Base-by-base conservation (phyloP, 108 stramenopile species). In the Skeletonema costatum region DNA sequence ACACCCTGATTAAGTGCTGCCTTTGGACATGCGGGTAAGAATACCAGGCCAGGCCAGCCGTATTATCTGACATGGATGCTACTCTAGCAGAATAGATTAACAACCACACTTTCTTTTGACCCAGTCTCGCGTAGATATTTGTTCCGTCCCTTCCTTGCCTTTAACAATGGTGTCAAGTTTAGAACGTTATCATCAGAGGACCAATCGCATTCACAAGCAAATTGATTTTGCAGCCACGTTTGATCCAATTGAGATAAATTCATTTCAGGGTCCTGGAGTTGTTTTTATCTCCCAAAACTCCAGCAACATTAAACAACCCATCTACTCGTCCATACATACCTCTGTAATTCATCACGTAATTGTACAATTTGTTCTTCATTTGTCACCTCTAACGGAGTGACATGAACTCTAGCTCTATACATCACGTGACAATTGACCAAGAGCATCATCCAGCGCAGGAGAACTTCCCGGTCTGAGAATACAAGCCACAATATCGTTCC, bases 11-110 rank as follows among this genome's bases (percentile, higher is more conserved):
- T 92, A 19, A 89, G 68, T 2, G 90, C 90, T 21, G 90, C 87
- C 69, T 92, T 92, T 35, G 86, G 86, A 85, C 68, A 88, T 87
- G 29, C 91, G 82, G 82, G 74, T 92, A 92, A n/a, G 83, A 78
- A 82, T 92, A 89, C 91, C 91, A 92, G 11, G 87, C 87, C 70
- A 81, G 66, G 0, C 91, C 91, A 2, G 89, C 66, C 2, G 65
- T 44, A 75, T 91, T 91, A 64, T 92, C 91, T 3, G 65, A 51
- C 39, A 92, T 88, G 58, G 83, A 85, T 8, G 89, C 91, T 5
- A 92, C 90, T 21, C 90, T 61, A 0, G 91, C 91, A 12, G 85
- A 86, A 86, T 4, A 91, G 58, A 78, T 89, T 89, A 4, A 87
- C 86, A 5, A 91, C 80, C 32, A 89, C 81, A 53, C 84, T 76